Evolutionary conservation across 805 yeast species (phyloP), one percentile per base, ranked within the genome.

Genomic region (Schwanniomyces pseudopolymorphus): DNA sequence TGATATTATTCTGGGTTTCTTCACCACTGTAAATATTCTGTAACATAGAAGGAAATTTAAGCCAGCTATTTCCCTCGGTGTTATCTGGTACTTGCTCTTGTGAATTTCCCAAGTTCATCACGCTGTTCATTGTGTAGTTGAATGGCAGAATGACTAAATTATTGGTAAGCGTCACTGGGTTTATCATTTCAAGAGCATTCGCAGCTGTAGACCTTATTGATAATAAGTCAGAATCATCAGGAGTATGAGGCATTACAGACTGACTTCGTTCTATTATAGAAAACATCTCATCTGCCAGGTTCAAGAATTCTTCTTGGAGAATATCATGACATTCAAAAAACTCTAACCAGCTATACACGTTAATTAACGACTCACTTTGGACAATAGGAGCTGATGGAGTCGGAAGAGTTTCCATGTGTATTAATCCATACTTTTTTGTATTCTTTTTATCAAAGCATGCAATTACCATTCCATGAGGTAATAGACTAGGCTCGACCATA

Each of bases 131-230:
- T 0, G 77, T 70, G 36, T 56, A 60, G 40, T 57, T 64, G 5
- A 72, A 38, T 1, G 77, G 77, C 66, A 59, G 68, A 8, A 71
- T 59, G 5, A 72, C 69, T 25, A 69, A 56, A 44, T 61, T 62
- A 47, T 66, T 69, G 11, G 75, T 66, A 13, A 71, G 50, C 42
- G 56, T 64, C 5, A 66, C 48, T 0, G 75, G 75, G 40, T 67
- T 57, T n/a, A 69, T 52, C 41, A 63, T 46, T 7, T 63, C 68
- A 21, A 64, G 48, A 4, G 70, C 66, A 1, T 58, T 48, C 4
- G 54, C 40, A 2, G 56, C 45, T 27, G 36, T 43, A 17, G 40
- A 41, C 25, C 16, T 35, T 8, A 51, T 37, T 6, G 51, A 44
- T 25, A 26, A 17, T 3, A 20, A 16, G 17, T 50, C 53, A 13